These are phyloP conservation scores for Cystofilobasidium macerans DNA, from an alignment of 768 basidiomycete genomes.

Conservation along the genomic window DNA sequence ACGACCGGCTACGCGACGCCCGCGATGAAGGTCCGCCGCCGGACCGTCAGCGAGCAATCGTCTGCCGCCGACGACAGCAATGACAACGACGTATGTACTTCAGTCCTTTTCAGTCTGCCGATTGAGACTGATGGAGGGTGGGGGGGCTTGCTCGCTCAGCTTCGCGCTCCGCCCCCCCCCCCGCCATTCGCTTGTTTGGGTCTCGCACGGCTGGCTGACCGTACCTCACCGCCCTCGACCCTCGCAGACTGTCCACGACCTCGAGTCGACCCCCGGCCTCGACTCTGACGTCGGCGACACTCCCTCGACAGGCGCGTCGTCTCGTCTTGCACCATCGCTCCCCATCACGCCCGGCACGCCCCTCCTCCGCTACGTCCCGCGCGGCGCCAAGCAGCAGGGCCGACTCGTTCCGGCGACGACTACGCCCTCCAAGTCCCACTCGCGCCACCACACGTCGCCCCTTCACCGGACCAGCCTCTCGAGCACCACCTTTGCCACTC, in stretches of 20 bases:
- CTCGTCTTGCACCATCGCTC: neutral
- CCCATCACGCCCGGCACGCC: constrained; percentile 2
- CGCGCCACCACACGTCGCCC: neutral
- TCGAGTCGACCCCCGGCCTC: constrained; percentile 4
- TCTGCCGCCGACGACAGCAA: neutral
- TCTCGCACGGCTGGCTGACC: neutral
- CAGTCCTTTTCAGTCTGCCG: neutral
- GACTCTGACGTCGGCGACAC: neutral
- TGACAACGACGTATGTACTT: neutral
- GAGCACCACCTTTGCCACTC: neutral
- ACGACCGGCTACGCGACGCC: constrained; percentile 7
- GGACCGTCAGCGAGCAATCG: constrained; percentile 3
- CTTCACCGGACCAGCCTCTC: neutral
- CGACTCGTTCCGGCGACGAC: neutral
- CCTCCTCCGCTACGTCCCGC: neutral
- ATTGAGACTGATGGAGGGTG: neutral
- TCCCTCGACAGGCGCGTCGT: neutral
- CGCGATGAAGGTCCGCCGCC: neutral
- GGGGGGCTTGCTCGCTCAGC: neutral
- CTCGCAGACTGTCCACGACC: neutral
- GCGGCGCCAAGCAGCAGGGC: neutral
- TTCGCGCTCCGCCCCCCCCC: neutral
- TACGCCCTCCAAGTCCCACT: neutral
- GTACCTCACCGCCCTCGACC: neutral
- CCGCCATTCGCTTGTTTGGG: neutral